Conservation (phyloP, 176 grass and related monocot species). For the Zea mays region DNA sequence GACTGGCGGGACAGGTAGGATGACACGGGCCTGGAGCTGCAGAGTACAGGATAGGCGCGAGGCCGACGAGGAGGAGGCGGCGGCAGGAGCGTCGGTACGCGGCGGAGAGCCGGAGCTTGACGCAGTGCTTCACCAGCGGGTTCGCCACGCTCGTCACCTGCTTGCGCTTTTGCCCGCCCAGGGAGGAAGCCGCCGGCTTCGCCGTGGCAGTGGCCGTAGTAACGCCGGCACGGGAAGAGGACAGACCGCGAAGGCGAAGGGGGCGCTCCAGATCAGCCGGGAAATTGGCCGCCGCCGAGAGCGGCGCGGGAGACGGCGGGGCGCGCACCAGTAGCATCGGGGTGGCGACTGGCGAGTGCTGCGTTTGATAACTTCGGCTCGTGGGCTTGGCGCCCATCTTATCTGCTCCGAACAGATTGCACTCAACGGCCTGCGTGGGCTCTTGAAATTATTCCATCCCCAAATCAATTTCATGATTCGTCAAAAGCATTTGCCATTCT, state of each 20-base stretch:
- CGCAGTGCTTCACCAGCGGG: constrained; percentile 89
- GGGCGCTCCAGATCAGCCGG: not conserved
- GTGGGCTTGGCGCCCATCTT: constrained; percentile 15
- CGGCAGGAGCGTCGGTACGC: constrained; percentile 62
- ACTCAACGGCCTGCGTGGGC: not conserved
- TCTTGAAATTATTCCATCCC: not conserved
- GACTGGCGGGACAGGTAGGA: not conserved
- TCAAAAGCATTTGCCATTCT: not conserved
- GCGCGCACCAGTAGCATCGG: constrained; percentile 43
- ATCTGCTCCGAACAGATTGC: constrained; percentile 22
- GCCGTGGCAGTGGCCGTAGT: not conserved
- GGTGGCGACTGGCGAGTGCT: not conserved
- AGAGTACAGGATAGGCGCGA: constrained; percentile 66
- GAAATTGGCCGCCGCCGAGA: not conserved
- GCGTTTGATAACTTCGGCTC: not conserved
- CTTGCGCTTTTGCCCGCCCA: constrained; percentile 47
- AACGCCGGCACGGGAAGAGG: not conserved
- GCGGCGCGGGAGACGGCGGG: constrained; percentile 20
- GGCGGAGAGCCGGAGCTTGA: constrained; percentile 77
- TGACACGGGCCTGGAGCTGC: not conserved
- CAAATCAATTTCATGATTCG: not conserved
- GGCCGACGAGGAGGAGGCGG: constrained; percentile 70
- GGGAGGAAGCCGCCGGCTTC: not conserved
- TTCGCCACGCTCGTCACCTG: constrained; percentile 80
- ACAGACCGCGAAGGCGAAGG: not conserved